Conservation (phyloP, 495 filamentous ascomycete species). For the Penicillium desertorum region DNA sequence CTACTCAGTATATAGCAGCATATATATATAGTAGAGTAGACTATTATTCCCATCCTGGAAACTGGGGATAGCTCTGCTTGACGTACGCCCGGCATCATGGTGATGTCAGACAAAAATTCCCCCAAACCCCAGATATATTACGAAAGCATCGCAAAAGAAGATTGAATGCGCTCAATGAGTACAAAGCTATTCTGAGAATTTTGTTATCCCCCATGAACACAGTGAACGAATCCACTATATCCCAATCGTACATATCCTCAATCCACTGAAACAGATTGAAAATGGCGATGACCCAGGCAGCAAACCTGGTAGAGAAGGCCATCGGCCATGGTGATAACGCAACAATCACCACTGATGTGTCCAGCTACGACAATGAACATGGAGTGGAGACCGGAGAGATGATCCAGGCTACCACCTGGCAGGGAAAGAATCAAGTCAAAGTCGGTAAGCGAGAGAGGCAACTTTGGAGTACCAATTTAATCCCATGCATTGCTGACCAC, state of each 20-base stretch:
- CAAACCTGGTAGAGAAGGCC: slow-evolving; percentile 61
- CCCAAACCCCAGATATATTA: background rate
- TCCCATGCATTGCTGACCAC: background rate
- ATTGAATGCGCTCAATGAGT: background rate
- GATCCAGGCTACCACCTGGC: slow-evolving; percentile 32
- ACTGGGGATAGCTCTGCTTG: background rate
- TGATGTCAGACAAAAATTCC: background rate
- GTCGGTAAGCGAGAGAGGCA: slow-evolving; percentile 26
- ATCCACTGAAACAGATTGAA: background rate
- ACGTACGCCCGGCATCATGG: background rate
- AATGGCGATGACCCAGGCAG: slow-evolving; percentile 63
- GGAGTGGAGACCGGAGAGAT: slow-evolving; percentile 22
- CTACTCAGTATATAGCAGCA: background rate
- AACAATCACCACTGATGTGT: slow-evolving; percentile 31
- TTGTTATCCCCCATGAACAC: too few relatives aligned
- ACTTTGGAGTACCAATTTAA: too few relatives aligned
- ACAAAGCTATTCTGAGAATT: too few relatives aligned
- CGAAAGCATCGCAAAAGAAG: background rate
- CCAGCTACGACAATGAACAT: slow-evolving; percentile 32
- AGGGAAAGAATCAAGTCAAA: slow-evolving; percentile 41
- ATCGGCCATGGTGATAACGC: slow-evolving; percentile 58
- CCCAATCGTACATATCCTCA: background rate
- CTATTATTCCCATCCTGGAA: background rate
- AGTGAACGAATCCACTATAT: background rate
- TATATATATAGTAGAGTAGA: background rate